Percentiles rank a stretch among this genome's conserved stretches.
These are phyloP conservation scores for Blepharisma stoltei DNA, from an alignment of 73 alveolate genomes.

Conservation along the genomic window DNA sequence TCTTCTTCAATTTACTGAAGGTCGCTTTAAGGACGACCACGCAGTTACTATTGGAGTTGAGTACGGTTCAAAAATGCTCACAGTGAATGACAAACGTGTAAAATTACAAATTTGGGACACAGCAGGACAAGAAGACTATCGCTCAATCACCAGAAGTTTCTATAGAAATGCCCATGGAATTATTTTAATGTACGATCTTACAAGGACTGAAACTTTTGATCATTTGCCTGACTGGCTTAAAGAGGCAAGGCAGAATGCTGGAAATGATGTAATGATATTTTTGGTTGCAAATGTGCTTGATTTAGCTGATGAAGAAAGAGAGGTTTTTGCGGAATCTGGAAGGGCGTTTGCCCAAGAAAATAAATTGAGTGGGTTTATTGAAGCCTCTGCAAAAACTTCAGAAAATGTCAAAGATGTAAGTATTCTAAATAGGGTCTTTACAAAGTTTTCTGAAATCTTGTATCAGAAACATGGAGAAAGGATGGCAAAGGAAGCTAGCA, in stretches of 20 bases:
- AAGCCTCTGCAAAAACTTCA: conserved; percentile 27
- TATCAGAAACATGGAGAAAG: background rate
- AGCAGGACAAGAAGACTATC: conserved; percentile 93
- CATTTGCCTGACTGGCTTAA: conserved; percentile 47
- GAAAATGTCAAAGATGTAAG: conserved; percentile 22
- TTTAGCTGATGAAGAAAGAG: conserved; percentile 57
- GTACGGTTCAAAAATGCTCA: conserved; percentile 80
- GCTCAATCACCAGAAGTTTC: conserved; percentile 78
- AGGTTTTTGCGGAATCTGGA: background rate
- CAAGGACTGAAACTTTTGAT: conserved; percentile 55
- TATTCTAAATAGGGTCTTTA: conserved; percentile 13
- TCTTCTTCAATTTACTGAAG: conserved; percentile 68
- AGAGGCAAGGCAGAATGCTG: conserved; percentile 47
- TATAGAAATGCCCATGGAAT: conserved; percentile 91
- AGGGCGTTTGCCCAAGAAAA: background rate
- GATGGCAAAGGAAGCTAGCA: background rate
- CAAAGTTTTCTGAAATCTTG: conserved; percentile 8
- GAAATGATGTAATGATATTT: conserved; percentile 32
- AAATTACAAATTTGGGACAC: conserved; percentile 96
- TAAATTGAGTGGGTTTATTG: conserved; percentile 15
- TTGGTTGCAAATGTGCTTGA: conserved; percentile 54
- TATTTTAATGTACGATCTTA: conserved; percentile 80
- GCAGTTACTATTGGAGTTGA: conserved; percentile 92
- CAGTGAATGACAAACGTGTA: conserved; percentile 56
- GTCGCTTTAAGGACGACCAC: conserved; percentile 70